These are phyloP conservation scores for Dactylorhiza incarnata DNA, from an alignment of 106 monocot genomes.

Conservation along the genomic window DNA sequence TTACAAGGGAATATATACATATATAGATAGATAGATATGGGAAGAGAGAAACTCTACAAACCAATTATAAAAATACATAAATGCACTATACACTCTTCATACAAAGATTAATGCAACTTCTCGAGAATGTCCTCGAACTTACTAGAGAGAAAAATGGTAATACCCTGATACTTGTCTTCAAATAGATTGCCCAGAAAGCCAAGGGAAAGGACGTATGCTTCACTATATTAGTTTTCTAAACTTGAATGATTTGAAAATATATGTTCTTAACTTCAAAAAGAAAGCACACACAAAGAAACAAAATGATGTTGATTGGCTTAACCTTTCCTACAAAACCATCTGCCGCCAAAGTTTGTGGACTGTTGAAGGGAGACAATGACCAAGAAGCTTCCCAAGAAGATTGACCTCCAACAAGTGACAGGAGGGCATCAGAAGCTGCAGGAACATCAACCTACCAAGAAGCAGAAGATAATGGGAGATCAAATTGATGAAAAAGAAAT, in stretches of 20 bases:
- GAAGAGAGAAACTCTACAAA: too few species aligned
- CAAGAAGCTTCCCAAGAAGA: slow-evolving; percentile 73
- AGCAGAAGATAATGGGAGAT: background rate
- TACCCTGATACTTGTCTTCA: background rate
- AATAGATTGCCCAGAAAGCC: background rate
- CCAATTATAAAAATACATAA: too few species aligned
- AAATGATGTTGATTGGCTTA: slow-evolving; percentile 5
- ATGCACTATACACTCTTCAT: too few species aligned
- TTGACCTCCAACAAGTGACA: slow-evolving; percentile 40
- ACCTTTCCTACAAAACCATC: slow-evolving; percentile 33
- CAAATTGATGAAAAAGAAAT: slow-evolving; percentile 3
- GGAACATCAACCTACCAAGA: slow-evolving; percentile 66
- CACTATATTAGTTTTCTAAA: background rate
- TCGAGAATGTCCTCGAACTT: background rate
- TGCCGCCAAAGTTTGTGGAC: background rate
- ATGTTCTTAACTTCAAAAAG: background rate
- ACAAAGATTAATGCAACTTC: background rate
- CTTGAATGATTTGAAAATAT: slow-evolving; percentile 3
- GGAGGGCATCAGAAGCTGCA: slow-evolving; percentile 48
- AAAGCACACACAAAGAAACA: background rate
- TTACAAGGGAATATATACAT: too few species aligned
- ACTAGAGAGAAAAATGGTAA: background rate
- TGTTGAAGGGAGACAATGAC: slow-evolving; percentile 36
- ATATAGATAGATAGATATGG: too few species aligned
- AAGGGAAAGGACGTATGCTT: background rate